These are phyloP conservation scores for Saussurea involucrata DNA, from an alignment of 129 eudicot species.

Conservation along the genomic window DNA sequence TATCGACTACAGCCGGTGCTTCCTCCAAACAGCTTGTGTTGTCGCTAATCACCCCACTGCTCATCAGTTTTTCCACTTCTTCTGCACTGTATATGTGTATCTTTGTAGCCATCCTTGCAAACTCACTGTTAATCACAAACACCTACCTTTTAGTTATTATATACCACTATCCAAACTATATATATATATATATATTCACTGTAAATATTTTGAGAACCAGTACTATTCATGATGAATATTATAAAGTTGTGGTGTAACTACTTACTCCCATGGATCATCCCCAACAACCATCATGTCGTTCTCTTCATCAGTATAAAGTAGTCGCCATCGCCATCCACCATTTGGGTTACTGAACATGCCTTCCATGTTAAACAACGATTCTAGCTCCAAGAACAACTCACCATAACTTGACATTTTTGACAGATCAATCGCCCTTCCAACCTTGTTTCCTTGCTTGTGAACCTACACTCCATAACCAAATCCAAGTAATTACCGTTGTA, in stretches of 20 bases:
- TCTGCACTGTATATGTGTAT: slow-evolving; percentile 86
- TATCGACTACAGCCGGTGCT: slow-evolving; percentile 62
- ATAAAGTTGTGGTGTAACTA: neutral
- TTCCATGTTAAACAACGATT: slow-evolving; percentile 75
- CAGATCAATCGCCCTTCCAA: slow-evolving; percentile 90
- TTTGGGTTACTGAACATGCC: slow-evolving; percentile 59
- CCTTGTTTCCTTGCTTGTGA: slow-evolving; percentile 93
- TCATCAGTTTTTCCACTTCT: slow-evolving; percentile 85
- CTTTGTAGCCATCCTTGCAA: slow-evolving; percentile 67
- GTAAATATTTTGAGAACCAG: too few relatives aligned
- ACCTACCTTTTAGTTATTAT: neutral
- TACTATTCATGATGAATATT: neutral
- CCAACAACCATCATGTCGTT: slow-evolving; percentile 97
- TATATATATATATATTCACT: too few relatives aligned
- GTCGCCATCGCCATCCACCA: slow-evolving; percentile 80
- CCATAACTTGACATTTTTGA: slow-evolving; percentile 57
- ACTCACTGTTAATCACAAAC: slow-evolving; percentile 59
- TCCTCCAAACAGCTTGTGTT: slow-evolving; percentile 91
- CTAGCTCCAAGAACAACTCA: slow-evolving; percentile 78
- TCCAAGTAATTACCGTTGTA: neutral
- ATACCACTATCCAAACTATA: neutral
- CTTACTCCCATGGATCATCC: slow-evolving; percentile 96
- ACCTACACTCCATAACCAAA: slow-evolving; percentile 45
- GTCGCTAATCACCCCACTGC: slow-evolving; percentile 67
- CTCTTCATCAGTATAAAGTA: slow-evolving; percentile 83